Percentiles rank a stretch among this genome's conserved stretches.
phyloP scores from a whole-genome alignment of 2,329 filamentous ascomycete species.

The Basipetospora chlamydospora region DNA sequence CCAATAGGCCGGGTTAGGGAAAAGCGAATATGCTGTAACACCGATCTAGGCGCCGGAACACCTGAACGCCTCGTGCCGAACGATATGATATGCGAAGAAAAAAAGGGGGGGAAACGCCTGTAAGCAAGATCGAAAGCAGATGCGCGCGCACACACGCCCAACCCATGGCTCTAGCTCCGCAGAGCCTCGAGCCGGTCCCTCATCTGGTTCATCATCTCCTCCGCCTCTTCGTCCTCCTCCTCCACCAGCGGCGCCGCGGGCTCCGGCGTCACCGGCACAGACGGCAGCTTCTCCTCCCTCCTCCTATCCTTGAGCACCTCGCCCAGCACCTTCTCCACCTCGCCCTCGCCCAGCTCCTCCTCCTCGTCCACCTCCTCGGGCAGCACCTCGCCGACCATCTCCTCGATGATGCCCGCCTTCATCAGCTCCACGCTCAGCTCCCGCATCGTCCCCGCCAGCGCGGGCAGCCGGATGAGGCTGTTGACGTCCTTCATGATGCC shows the following conservation, averaged over 20 bases:
- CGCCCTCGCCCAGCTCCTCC: constrained; percentile 57
- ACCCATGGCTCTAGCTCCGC: constrained; percentile 49
- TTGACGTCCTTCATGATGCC: constrained; percentile 98
- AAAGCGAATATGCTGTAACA: too few relatives aligned
- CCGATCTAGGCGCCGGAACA: too few relatives aligned
- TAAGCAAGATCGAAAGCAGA: too few relatives aligned
- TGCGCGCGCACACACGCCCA: background rate
- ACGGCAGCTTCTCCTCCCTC: constrained; percentile 30
- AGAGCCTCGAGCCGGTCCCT: constrained; percentile 77
- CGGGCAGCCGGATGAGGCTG: constrained; percentile 61
- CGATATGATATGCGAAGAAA: too few relatives aligned
- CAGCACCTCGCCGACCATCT: constrained; percentile 82
- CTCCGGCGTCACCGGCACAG: constrained; percentile 33
- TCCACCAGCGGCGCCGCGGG: constrained; percentile 36
- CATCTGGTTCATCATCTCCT: constrained; percentile 91
- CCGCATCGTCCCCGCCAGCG: constrained; percentile 72
- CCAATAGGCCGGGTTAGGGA: too few relatives aligned
- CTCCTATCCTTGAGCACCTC: constrained; percentile 78
- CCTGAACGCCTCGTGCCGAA: too few relatives aligned
- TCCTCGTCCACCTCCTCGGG: constrained; percentile 64
- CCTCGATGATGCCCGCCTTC: constrained; percentile 92
- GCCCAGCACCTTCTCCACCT: constrained; percentile 85
- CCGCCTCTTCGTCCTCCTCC: constrained; percentile 69
- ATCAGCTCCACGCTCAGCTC: constrained; percentile 78
- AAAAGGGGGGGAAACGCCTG: too few relatives aligned